Percentiles rank a stretch among this genome's conserved stretches.
Conservation (phyloP, 805 yeast genomes). For the Osmozyma mogii region DNA sequence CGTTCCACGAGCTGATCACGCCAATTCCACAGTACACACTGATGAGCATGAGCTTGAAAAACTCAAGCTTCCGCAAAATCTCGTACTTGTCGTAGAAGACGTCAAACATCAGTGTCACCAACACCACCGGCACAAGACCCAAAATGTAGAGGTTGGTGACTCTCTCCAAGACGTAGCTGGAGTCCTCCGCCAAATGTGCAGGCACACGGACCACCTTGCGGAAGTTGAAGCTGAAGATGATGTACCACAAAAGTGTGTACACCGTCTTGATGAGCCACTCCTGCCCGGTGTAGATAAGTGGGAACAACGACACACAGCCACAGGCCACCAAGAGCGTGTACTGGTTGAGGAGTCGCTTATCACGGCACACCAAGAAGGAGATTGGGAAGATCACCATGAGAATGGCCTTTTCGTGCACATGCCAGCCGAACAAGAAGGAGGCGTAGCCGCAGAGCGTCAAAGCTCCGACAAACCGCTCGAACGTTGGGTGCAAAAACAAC, state of each 20-base stretch:
- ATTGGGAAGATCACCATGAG: constrained; percentile 83
- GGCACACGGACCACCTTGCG: constrained; percentile 63
- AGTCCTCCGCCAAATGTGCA: constrained; percentile 16
- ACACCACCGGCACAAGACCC: constrained; percentile 59
- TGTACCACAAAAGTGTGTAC: constrained; percentile 80
- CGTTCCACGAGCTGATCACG: constrained; percentile 78
- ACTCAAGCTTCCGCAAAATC: constrained; percentile 55
- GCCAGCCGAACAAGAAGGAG: constrained; percentile 95
- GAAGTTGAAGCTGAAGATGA: constrained; percentile 65
- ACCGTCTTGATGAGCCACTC: constrained; percentile 72
- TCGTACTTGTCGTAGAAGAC: constrained; percentile 11
- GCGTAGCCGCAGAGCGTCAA: constrained; percentile 86
- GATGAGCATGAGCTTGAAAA: constrained; percentile 69
- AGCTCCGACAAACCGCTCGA: constrained; percentile 72
- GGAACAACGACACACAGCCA: constrained; percentile 84
- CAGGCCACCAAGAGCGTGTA: constrained; percentile 67
- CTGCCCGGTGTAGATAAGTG: constrained; percentile 70
- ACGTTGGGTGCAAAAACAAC: constrained; percentile 59
- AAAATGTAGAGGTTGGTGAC: constrained; percentile 57
- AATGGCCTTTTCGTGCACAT: constrained; percentile 97
- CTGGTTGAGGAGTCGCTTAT: constrained; percentile 61
- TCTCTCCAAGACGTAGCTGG: constrained; percentile 46
- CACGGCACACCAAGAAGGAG: constrained; percentile 64
- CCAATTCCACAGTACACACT: constrained; percentile 87
- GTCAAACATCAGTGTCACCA: constrained; percentile 11